Evolutionary conservation across 2,329 filamentous ascomycete genomes (phyloP).

Genomic region (Sporothrix brasiliensis): DNA sequence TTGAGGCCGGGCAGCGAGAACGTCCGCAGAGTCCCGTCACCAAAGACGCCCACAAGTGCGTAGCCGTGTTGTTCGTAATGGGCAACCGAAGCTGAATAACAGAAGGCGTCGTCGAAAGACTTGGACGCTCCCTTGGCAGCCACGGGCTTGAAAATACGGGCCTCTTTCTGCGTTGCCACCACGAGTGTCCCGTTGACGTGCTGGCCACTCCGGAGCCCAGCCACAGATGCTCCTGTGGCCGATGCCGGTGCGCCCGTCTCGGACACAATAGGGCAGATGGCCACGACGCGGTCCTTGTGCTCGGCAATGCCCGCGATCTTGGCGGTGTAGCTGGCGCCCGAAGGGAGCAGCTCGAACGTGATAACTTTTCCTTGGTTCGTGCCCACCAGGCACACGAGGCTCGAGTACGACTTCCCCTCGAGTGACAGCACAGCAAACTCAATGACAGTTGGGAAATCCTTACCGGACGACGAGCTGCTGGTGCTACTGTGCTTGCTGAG

Average conservation of each 20-base stretch:
- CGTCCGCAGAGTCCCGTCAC: conserved; percentile 75
- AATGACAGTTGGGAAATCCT: conserved; percentile 78
- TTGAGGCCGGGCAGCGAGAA: conserved; percentile 87
- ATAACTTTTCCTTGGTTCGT: conserved; percentile 81
- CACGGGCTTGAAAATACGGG: conserved; percentile 85
- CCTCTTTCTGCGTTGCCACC: conserved; percentile 68
- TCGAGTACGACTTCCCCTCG: conserved; percentile 93
- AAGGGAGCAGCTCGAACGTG: conserved; percentile 88
- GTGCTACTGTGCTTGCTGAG: conserved; percentile 56
- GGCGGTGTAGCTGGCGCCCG: conserved; percentile 70
- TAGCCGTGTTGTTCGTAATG: conserved; percentile 74
- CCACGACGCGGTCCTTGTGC: conserved; percentile 71
- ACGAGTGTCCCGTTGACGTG: conserved; percentile 81
- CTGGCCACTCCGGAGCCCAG: conserved; percentile 71
- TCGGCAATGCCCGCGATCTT: conserved; percentile 69
- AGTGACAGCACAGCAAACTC: conserved; percentile 94
- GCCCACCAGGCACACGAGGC: conserved; percentile 88
- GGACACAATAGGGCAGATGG: conserved; percentile 76
- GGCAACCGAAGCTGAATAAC: conserved; percentile 77
- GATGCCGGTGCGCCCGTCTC: conserved; percentile 74
- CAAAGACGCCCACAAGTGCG: conserved; percentile 81
- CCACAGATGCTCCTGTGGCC: conserved; percentile 75
- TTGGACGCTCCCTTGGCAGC: conserved; percentile 88
- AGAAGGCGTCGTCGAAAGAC: conserved; percentile 79
- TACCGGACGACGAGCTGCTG: conserved; percentile 38